A percentile compares a stretch with the other conserved stretches of the same genome.
phyloP scores from a whole-genome alignment of 257 asterid species.

The Knoxia roxburghii region DNA sequence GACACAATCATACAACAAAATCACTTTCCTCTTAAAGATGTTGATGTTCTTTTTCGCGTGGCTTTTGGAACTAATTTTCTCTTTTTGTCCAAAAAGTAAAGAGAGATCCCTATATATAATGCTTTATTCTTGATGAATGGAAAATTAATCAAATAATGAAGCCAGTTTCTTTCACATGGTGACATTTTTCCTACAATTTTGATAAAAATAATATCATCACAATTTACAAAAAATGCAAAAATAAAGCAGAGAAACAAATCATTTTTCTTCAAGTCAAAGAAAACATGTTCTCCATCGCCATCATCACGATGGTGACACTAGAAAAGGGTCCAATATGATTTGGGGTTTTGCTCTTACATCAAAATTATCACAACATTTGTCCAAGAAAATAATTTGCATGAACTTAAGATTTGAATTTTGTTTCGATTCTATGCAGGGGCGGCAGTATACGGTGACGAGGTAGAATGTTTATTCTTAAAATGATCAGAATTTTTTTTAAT shows the following conservation, averaged over 20 bases:
- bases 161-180: constrained; percentile 20
- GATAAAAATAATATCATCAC: no score
- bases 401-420: no score
- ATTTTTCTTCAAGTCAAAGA: constrained; percentile 55
- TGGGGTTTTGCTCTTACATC: neutral
- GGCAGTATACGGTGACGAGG: no score
- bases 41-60: constrained; percentile 29
- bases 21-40: constrained; percentile 42
- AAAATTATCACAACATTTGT: neutral
- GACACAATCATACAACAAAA: constrained; percentile 46
- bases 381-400: constrained; percentile 7
- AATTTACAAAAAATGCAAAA: no score
- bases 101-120: constrained; percentile 17
- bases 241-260: constrained; percentile 29
- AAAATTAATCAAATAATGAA: constrained; percentile 28
- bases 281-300: constrained; percentile 27
- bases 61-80: constrained; percentile 24
- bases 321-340: constrained; percentile 8
- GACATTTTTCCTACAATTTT: neutral
- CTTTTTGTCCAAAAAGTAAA: constrained; percentile 33
- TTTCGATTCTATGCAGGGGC: no score
- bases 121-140: constrained; percentile 17
- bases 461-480: no score
- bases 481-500: no score
- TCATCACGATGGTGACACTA: constrained; percentile 33